Conservation (phyloP, 2,329 filamentous ascomycete genomes). For the Diaporthe ampelina region DNA sequence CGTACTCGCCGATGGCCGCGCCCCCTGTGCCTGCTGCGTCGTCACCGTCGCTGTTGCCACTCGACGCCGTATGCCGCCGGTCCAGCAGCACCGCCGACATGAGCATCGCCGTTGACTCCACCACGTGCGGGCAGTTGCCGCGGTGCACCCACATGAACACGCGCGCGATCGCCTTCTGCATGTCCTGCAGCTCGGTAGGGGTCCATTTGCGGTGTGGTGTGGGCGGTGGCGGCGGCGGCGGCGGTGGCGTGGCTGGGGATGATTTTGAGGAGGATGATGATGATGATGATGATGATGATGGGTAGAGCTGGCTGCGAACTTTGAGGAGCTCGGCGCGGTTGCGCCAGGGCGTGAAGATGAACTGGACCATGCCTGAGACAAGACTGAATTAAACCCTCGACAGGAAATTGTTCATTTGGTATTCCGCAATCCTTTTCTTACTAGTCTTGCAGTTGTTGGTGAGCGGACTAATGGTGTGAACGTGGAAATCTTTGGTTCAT, state of each 20-base stretch:
- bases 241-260: constrained; percentile 13
- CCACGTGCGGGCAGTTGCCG: constrained; percentile 81
- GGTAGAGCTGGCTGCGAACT: constrained; percentile 76
- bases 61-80: constrained; percentile 49
- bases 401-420: too few species aligned
- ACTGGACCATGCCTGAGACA: constrained; percentile 71
- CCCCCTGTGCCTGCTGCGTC: constrained; percentile 18
- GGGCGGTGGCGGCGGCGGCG: constrained; percentile 28
- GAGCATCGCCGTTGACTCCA: constrained; percentile 83
- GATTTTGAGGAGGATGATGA: too few species aligned
- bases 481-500: not conserved
- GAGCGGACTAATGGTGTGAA: not conserved
- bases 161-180: constrained; percentile 64
- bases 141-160: constrained; percentile 80
- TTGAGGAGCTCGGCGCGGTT: constrained; percentile 74
- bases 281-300: constrained; percentile 43
- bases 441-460: not conserved
- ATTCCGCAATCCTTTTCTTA: not conserved
- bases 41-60: not conserved
- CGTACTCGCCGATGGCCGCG: constrained; percentile 59
- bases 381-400: constrained; percentile 20
- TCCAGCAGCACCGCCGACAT: constrained; percentile 79
- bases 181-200: constrained; percentile 41
- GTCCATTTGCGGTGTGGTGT: constrained; percentile 30
- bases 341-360: constrained; percentile 82